Evolutionary conservation across 2,329 filamentous ascomycete genomes (phyloP).

Genomic region (Huntiella decipiens): DNA sequence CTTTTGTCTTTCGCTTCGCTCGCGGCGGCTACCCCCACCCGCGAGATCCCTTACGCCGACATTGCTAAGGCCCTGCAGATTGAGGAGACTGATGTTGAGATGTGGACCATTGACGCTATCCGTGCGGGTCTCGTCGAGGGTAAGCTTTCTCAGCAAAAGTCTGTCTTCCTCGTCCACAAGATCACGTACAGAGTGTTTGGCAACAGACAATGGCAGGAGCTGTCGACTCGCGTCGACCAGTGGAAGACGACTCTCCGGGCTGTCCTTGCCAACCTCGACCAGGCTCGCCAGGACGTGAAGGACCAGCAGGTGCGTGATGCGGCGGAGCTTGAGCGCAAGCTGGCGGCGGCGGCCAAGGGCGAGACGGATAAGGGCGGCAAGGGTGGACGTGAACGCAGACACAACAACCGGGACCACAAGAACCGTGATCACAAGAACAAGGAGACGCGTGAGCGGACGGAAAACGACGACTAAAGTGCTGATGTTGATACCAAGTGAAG

Average conservation of each 20-base stretch:
- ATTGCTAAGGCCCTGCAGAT: conserved; percentile 78
- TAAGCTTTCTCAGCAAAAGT: conserved; percentile 81
- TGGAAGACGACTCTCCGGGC: conserved; percentile 69
- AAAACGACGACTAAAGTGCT: conserved; percentile 34
- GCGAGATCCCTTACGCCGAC: conserved; percentile 71
- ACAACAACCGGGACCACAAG: conserved; percentile 16
- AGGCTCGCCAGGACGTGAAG: conserved; percentile 64
- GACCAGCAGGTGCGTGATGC: conserved; percentile 59
- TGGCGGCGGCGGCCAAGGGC: conserved; percentile 24
- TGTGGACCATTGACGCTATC: conserved; percentile 98
- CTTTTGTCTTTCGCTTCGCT: conserved; percentile 82
- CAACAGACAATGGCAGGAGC: conserved; percentile 95
- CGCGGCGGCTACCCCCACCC: conserved; percentile 62
- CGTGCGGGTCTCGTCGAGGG: conserved; percentile 89
- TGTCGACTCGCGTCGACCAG: conserved; percentile 74
- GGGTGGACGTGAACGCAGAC: conserved; percentile 15
- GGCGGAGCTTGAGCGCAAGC: conserved; percentile 51
- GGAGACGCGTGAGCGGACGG: conserved; percentile 28
- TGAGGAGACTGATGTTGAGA: conserved; percentile 68
- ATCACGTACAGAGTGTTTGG: conserved; percentile 93
- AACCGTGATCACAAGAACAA: conserved; percentile 14
- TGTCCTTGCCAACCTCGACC: conserved; percentile 59
- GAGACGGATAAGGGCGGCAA: conserved; percentile 16
- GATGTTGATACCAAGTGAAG: conserved; percentile 1
- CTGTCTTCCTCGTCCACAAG: conserved; percentile 88